phyloP scores from a whole-genome alignment of 2,329 filamentous ascomycete genomes.

The Ampelomyces quisqualis region DNA sequence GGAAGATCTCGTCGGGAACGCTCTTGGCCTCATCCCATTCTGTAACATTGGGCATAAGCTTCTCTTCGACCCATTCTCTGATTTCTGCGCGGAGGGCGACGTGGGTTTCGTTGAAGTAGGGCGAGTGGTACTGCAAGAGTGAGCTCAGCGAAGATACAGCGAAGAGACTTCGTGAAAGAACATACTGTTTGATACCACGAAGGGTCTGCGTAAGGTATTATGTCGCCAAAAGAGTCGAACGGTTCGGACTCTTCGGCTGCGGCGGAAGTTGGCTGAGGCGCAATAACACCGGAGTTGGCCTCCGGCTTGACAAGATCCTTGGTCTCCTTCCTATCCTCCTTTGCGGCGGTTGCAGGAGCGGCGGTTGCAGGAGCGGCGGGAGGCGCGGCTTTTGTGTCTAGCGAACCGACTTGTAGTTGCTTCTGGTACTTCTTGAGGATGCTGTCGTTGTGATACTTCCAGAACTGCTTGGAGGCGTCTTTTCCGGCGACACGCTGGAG shows the following conservation, averaged over 20 bases:
- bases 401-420: slow-evolving; percentile 65
- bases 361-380: slow-evolving; percentile 55
- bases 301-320: slow-evolving; percentile 57
- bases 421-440: slow-evolving; percentile 64
- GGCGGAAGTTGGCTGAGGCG: slow-evolving; percentile 41
- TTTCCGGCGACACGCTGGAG: slow-evolving; percentile 66
- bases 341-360: slow-evolving; percentile 51
- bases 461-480: slow-evolving; percentile 68
- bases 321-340: slow-evolving; percentile 50
- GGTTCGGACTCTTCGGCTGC: slow-evolving; percentile 64
- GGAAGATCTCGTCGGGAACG: slow-evolving; percentile 87
- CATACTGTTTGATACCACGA: slow-evolving; percentile 91
- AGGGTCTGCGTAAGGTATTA: slow-evolving; percentile 90
- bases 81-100: slow-evolving; percentile 87
- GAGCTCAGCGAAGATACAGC: slow-evolving; percentile 7
- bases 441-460: slow-evolving; percentile 64
- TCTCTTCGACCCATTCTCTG: slow-evolving; percentile 85
- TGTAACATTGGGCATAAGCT: slow-evolving; percentile 85
- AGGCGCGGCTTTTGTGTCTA: slow-evolving; percentile 73
- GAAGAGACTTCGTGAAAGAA: slow-evolving; percentile 14
- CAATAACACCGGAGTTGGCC: slow-evolving; percentile 58
- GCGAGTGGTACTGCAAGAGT: slow-evolving; percentile 75
- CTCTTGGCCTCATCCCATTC: slow-evolving; percentile 97
- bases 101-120: slow-evolving; percentile 94
- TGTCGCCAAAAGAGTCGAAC: slow-evolving; percentile 78